Base-by-base conservation (phyloP, 2,329 filamentous ascomycete genomes). In the Curvularia hawaiiensis region DNA sequence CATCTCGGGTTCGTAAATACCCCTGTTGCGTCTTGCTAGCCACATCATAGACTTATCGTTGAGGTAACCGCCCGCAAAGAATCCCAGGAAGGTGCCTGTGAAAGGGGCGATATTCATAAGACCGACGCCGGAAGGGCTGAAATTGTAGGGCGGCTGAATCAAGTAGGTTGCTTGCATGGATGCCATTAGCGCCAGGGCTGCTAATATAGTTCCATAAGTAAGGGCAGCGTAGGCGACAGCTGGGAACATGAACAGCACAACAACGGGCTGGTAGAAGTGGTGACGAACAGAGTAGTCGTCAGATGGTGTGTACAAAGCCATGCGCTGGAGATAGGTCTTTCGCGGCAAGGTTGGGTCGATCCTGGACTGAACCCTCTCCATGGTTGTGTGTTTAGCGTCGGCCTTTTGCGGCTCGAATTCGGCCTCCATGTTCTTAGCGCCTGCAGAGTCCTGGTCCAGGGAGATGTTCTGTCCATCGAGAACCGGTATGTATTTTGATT, bases 1-100 rank as follows among this genome's bases (percentile, higher is more conserved):
- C 69, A 78, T 78, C 56, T 82, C 79, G 0, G 79, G 80, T 46
- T 82, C 79, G 51, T 76, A 79, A 5, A 79, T 70, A 1, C 79
- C 79, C 1, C 65, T 63, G 46, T 78, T 78, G 9, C 75, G 63
- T 26, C 67, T 69, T 0, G 79, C 68, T 2, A 79, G 59, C 1
- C 46, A 70, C 1, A 80, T 20, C 35, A 78, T 76, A 3, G 18
- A 51, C 31, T 47, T 51, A 41, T 64, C 62, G 24, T 47, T 63
- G 41, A 64, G 50, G 71, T 59, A 8, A 75, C 16, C n/a, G 68
- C 64, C 55, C 4, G 52, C 35, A 39, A 60, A 31, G 26, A 57
- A 12, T 2, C 73, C 78, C 2, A 80, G 38, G 2, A 72, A 69
- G 12, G 65, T 67, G 0, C 79, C 79, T 40, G 81, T 74, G 52